Evolutionary conservation across 768 basidiomycete genomes (phyloP).

Genomic region (Sistotremastrum suecicum): DNA sequence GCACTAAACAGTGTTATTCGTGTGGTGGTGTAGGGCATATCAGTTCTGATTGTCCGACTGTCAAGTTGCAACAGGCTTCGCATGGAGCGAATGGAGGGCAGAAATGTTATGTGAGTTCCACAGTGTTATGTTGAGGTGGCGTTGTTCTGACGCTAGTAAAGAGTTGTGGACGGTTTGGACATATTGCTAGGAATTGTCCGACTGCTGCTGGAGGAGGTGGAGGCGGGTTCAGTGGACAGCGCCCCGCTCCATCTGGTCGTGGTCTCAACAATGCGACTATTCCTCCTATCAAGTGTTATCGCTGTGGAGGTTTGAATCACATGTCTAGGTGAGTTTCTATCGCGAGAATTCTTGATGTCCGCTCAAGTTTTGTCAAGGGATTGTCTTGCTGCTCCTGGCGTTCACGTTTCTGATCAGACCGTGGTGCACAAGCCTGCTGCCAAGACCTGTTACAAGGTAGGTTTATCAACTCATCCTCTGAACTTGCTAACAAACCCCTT

Average conservation of each 20-base stretch:
- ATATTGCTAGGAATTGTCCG: constrained; percentile 68
- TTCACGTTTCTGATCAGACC: constrained; percentile 30
- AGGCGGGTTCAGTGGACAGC: constrained; percentile 38
- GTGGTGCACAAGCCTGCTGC: constrained; percentile 24
- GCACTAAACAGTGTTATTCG: constrained; percentile 84
- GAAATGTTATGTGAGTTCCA: constrained; percentile 66
- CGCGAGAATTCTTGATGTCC: neutral
- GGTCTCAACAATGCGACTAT: constrained; percentile 60
- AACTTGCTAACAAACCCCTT: too few species aligned
- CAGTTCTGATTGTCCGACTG: constrained; percentile 72
- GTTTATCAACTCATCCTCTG: too few species aligned
- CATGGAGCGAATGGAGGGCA: constrained; percentile 37
- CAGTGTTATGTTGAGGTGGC: neutral
- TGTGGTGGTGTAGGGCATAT: constrained; percentile 89
- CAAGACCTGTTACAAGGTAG: constrained; percentile 66
- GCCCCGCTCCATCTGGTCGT: constrained; percentile 62
- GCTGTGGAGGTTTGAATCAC: constrained; percentile 82
- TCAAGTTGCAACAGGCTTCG: constrained; percentile 36
- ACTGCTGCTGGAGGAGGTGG: constrained; percentile 28
- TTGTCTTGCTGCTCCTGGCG: constrained; percentile 63
- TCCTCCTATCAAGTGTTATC: constrained; percentile 78
- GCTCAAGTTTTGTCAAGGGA: constrained; percentile 32
- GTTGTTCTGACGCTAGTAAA: constrained; percentile 13
- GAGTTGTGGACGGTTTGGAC: constrained; percentile 75
- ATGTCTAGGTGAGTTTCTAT: constrained; percentile 47